phyloP scores from a whole-genome alignment of 495 filamentous ascomycete species.

The Lophium mytilinum region DNA sequence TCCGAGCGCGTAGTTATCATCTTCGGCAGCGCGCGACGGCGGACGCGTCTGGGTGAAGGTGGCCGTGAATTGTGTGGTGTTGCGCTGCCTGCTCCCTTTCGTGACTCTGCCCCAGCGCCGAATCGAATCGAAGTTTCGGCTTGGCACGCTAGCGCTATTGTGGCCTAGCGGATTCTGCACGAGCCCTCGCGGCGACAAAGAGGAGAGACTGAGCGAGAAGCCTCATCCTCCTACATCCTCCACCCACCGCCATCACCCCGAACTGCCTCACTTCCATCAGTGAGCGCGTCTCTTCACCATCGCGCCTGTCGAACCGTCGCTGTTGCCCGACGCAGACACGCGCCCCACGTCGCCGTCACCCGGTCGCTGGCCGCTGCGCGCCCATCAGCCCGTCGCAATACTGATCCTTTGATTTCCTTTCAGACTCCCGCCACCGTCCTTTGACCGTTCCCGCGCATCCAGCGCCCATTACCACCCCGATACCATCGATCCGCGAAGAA shows the following conservation, averaged over 20 bases:
- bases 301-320: not conserved
- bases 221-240: conserved; percentile 3
- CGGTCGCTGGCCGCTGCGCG: conserved; percentile 6
- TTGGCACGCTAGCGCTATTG: not conserved
- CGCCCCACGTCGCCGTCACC: not conserved
- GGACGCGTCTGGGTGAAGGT: too few relatives aligned
- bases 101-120: too few relatives aligned
- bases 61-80: too few relatives aligned
- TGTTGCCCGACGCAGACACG: not conserved
- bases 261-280: conserved; percentile 1
- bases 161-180: too few relatives aligned
- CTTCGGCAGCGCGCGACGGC: not conserved
- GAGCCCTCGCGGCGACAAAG: too few relatives aligned
- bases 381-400: conserved; percentile 9
- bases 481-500: not conserved
- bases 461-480: not conserved
- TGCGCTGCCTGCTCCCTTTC: too few relatives aligned
- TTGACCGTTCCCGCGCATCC: conserved; percentile 18
- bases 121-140: not conserved
- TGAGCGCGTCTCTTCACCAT: conserved; percentile 6
- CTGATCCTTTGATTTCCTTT: conserved; percentile 7
- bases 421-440: conserved; percentile 6
- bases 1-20: not conserved
- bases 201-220: not conserved
- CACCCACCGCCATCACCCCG: conserved; percentile 3